Base-by-base conservation (phyloP, 1,284 basidiomycete genomes). In the Fomitiporia mediterranea region DNA sequence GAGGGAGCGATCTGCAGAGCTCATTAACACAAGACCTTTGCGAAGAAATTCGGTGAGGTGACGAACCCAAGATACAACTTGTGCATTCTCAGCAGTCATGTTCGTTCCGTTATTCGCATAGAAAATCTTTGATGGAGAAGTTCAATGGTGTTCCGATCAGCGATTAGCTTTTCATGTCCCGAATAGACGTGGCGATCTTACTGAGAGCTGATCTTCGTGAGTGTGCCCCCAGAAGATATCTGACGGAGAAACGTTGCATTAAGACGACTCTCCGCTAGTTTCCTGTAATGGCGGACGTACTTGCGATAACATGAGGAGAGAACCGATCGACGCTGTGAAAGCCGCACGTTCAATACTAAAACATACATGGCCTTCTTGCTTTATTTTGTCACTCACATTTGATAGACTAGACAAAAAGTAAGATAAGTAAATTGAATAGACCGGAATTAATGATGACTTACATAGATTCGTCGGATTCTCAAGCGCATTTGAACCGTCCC, bases 201-300 rank as follows among this genome's bases (percentile, higher is more conserved):
- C 84, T n/a, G 81, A 83, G 55, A 89, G 67, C 68, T 89, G 79
- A 66, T 92, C 90, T 67, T 92, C 88, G 61, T 92, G 89, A 0
- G 86, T 86, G 66, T 92, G 90, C 1, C 89, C 89, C 64, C 79
- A 91, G 73, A 91, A 91, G 43, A 91, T 82, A 60, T 79, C 84
- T 86, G 55, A 21, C 34, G 8, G 15, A 58, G 25, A 60, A 13
- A 32, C 11, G 39, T 9, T 17, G 4, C 7, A 30, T 6, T 1
- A 52, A 25, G 13, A 42, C 7, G 38, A 30, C 4, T 27, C 23
- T 17, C 43, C 4, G 15, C n/a, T n/a, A 55, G 23, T 15, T n/a
- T n/a, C 40, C 13, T 40, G 7, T 15, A n/a, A 6, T 2, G 21
- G 13, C 50, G 44, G 17, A 74, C 82, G 37, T 62, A 84, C 86